These are phyloP conservation scores for Mycena floridula DNA, from an alignment of 768 basidiomycete genomes.

Conservation along the genomic window DNA sequence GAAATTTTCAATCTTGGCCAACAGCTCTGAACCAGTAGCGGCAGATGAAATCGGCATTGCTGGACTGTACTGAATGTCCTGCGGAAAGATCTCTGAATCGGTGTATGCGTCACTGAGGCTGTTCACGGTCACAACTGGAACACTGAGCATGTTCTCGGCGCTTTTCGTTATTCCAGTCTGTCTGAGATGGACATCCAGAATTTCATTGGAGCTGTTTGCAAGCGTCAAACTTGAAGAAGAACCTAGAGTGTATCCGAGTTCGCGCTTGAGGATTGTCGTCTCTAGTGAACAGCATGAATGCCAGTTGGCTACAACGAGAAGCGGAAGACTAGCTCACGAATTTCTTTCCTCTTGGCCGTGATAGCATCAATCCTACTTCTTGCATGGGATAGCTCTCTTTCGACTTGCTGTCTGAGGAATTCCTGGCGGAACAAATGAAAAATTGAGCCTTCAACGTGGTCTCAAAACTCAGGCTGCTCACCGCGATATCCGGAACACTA, in stretches of 20 bases:
- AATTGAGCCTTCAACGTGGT: slow-evolving; percentile 5
- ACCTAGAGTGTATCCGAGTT: too few species aligned
- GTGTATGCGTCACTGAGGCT: too few species aligned
- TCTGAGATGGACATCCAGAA: slow-evolving; percentile 63
- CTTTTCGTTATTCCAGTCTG: slow-evolving; percentile 87
- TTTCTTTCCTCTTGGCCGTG: slow-evolving; percentile 46
- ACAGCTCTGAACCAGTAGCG: too few species aligned
- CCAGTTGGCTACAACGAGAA: not conserved
- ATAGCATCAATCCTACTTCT: slow-evolving; percentile 67
- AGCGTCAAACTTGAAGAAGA: too few species aligned
- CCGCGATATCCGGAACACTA: slow-evolving; percentile 55
- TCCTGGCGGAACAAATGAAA: slow-evolving; percentile 36
- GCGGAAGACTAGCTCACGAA: slow-evolving; percentile 34
- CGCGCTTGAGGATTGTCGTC: not conserved
- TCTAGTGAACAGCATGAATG: slow-evolving; percentile 1
- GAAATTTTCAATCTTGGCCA: too few species aligned
- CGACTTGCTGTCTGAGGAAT: slow-evolving; percentile 62
- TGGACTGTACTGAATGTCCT: too few species aligned
- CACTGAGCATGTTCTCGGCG: slow-evolving; percentile 82
- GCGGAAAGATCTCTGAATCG: too few species aligned
- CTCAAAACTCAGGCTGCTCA: slow-evolving; percentile 23
- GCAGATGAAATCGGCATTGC: too few species aligned
- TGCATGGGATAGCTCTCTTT: slow-evolving; percentile 73
- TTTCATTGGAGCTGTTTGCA: slow-evolving; percentile 66
- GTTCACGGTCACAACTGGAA: slow-evolving; percentile 50